A percentile compares a stretch with the other conserved stretches of the same genome.
Evolutionary conservation across 2,329 filamentous ascomycete genomes (phyloP).

Genomic region (Botrytis galanthina): DNA sequence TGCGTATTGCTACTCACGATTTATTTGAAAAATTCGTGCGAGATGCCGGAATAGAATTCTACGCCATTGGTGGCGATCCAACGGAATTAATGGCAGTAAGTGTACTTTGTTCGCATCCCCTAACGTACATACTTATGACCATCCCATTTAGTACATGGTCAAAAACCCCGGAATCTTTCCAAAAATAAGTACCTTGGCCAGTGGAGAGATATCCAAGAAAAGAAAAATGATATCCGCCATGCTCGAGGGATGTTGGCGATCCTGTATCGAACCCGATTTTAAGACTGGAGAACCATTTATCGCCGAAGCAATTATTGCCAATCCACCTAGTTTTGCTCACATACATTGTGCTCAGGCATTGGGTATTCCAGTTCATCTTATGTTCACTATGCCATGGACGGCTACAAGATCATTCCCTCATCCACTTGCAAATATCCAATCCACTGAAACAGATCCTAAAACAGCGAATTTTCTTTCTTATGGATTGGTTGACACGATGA

Average conservation of each 20-base stretch:
- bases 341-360: conserved; percentile 8
- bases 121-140: background rate
- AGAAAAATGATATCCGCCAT: conserved; percentile 74
- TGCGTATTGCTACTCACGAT: conserved; percentile 74
- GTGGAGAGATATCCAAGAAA: conserved; percentile 70
- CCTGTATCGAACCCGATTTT: conserved; percentile 62
- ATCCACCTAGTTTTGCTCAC: conserved; percentile 73
- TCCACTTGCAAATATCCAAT: conserved; percentile 67
- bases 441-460: conserved; percentile 63
- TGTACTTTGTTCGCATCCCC: too few relatives aligned
- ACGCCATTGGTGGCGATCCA: conserved; percentile 74
- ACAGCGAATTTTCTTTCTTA: conserved; percentile 79
- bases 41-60: conserved; percentile 71
- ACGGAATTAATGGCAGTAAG: conserved; percentile 32
- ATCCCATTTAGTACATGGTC: conserved; percentile 48
- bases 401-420: conserved; percentile 73
- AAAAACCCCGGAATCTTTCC: conserved; percentile 83
- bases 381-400: conserved; percentile 61
- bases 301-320: conserved; percentile 75
- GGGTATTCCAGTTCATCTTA: conserved; percentile 9
- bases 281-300: conserved; percentile 46
- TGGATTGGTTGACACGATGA: conserved; percentile 75
- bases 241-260: conserved; percentile 76
- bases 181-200: conserved; percentile 68
- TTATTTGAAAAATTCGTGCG: conserved; percentile 73